Evolutionary conservation across 1,139 yeast species (phyloP), one percentile per base, ranked within the genome.

Genomic region (Taphrina wiesneri): DNA sequence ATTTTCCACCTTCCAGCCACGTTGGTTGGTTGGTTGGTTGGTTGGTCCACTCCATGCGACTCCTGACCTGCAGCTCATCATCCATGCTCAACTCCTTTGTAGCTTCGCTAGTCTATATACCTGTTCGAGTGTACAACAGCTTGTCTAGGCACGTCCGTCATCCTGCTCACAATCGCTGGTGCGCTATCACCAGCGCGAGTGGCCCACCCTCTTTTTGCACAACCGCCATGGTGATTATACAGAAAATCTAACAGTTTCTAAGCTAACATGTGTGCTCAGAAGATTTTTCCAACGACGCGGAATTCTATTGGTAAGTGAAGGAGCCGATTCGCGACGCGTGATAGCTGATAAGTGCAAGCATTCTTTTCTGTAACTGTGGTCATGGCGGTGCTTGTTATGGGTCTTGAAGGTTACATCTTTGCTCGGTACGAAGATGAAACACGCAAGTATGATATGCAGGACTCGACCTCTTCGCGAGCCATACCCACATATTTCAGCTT

Each of bases 401-500:
- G 74, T 9, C 70, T 73, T 62, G 71, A 72, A 36, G 74, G 73
- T 21, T 74, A 67, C 67, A 72, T 75, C 23, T 75, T 76, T 67
- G 75, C 71, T 47, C 70, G 69, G 56, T 75, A 76, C 66, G 75
- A 75, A 53, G 21, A 36, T 25, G 64, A 53, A 30, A 34, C 56
- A 7, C 70, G 67, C 39, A 66, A 69, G 11, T 69, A 70, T 4
- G 66, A 70, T 17, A 28, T 30, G 23, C 62, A 43, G 45, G 19
- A 39, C 28, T 65, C 73, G 7, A 67, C 74, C 11, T 71, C 74
- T 25, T 70, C 73, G 13, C 69, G 72, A 41, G 74, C 78, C 0
- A 74, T 75, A 45, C 78, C 78, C 4, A 75, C 78, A 2, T 77
- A 77, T 66, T 69, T 77, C 63, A 82, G 83, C 1, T 73, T 81